These are phyloP conservation scores for Didymella segeticola DNA, from an alignment of 2,329 filamentous ascomycete species.

Conservation along the genomic window DNA sequence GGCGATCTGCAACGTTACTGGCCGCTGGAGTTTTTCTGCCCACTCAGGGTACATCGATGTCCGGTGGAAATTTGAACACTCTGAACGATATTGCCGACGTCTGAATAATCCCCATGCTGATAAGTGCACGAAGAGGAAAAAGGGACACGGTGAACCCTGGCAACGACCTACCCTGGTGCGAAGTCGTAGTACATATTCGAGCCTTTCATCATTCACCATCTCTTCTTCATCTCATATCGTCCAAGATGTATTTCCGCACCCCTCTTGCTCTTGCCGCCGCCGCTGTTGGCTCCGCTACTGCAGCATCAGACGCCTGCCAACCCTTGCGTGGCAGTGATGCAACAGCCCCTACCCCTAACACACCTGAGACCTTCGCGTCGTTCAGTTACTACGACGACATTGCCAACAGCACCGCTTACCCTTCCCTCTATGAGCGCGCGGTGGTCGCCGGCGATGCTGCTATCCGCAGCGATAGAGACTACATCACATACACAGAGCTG, in stretches of 20 bases:
- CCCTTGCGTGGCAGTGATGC: background rate
- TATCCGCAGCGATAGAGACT: background rate
- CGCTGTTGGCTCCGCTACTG: background rate
- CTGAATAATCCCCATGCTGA: too few species aligned
- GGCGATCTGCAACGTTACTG: too few species aligned
- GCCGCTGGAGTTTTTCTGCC: too few species aligned
- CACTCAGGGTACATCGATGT: background rate
- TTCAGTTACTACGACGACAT: background rate
- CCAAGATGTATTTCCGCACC: background rate
- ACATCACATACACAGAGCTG: background rate
- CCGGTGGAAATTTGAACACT: background rate
- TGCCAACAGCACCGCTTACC: background rate
- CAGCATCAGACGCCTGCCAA: background rate
- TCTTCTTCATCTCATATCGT: background rate
- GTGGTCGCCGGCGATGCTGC: background rate
- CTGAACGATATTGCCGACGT: too few species aligned
- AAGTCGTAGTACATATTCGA: background rate
- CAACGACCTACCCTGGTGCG: background rate
- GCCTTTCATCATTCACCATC: background rate
- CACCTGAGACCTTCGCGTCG: background rate
- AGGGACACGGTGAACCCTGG: too few species aligned
- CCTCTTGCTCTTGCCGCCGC: background rate
- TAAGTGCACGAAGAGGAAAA: background rate
- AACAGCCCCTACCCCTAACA: background rate
- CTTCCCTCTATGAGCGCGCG: background rate